Percentiles rank a stretch among this genome's conserved stretches.
Evolutionary conservation across 1,284 basidiomycete species (phyloP).

Genomic region (Cyathus olla): DNA sequence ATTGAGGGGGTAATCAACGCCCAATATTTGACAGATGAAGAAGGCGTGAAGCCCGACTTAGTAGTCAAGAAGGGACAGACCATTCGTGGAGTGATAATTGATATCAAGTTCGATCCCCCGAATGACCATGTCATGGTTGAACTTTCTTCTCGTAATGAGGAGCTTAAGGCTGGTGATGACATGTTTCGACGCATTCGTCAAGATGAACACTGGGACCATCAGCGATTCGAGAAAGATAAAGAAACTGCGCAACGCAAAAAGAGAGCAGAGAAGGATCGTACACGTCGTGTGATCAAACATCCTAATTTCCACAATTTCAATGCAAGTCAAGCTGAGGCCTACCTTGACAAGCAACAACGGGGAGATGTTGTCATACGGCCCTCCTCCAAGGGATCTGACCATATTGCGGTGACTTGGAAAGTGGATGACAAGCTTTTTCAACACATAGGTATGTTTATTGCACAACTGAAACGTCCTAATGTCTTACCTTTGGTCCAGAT

Average conservation of each 20-base stretch:
- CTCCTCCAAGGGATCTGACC: conserved; percentile 93
- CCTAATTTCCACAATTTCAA: conserved; percentile 99
- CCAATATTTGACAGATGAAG: conserved; percentile 70
- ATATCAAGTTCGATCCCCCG: conserved; percentile 73
- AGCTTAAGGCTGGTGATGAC: conserved; percentile 76
- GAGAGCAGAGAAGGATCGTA: conserved; percentile 80
- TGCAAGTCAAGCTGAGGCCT: conserved; percentile 89
- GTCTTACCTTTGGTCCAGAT: conserved; percentile 60
- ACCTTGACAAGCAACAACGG: conserved; percentile 90
- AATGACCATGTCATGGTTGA: conserved; percentile 79
- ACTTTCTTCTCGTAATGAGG: conserved; percentile 80
- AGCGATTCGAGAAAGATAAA: conserved; percentile 75
- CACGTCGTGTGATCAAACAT: conserved; percentile 94
- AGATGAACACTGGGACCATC: conserved; percentile 79
- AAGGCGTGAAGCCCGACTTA: conserved; percentile 51
- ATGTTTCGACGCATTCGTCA: conserved; percentile 71
- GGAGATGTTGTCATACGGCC: conserved; percentile 98
- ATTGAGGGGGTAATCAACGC: conserved; percentile 87
- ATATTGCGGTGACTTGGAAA: conserved; percentile 99
- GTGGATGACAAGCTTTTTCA: conserved; percentile 98
- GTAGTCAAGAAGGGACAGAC: conserved; percentile 82
- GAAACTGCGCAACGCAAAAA: conserved; percentile 88
- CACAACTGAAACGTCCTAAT: conserved; percentile 8
- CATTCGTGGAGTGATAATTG: conserved; percentile 85
- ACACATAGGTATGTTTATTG: conserved; percentile 83